Base-by-base conservation (phyloP, 306 rosid genomes). In the Begonia loranthoides region DNA sequence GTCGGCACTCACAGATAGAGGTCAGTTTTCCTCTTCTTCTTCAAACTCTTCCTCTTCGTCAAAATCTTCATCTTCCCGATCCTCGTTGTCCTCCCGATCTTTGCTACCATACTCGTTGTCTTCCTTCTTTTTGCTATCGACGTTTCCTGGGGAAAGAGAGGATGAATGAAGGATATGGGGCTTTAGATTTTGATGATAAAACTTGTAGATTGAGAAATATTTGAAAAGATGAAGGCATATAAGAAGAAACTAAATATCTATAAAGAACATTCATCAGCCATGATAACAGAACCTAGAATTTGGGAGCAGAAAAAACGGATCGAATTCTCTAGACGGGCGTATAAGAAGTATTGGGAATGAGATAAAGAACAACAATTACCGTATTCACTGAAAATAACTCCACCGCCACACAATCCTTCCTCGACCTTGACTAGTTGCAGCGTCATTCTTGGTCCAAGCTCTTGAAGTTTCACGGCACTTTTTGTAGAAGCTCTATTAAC, bases 381-480 rank as follows among this genome's bases (percentile, higher is more conserved):
- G 49, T 48, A 70, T 67, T 80, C 95, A 28, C 75, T 76, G 80
- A 86, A 86, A 70, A 90, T 80, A 33, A 83, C 63, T 63, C 78
- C 80, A 19, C 99, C 99, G 3, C 92, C 65, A 66, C 95, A 80
- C 70, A 90, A 61, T 55, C 95, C 92, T 70, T 90, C 86, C 76
- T 90, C 99, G 64, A 86, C 48, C 74, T 63, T 86, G 40, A 78
- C 67, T 55, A 90, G 88, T 71, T 87, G 79, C 67, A 90, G 96
- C 41, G 86, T 83, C 96, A 90, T 71, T 64, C 99, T 82, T 11
- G 99, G 96, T 61, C 95, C 99, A 33, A 90, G 46, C 78, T 90
- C 99, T 78, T 90, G 99, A 61, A 90, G 94, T 78, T 81, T 90
- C 52, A 92, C 87, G 17, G 99, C 95, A 78, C 95, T 90, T 79